A percentile compares a stretch with the other conserved stretches of the same genome.
phyloP scores from a whole-genome alignment of 768 basidiomycete species.

The Serendipita vermifera region DNA sequence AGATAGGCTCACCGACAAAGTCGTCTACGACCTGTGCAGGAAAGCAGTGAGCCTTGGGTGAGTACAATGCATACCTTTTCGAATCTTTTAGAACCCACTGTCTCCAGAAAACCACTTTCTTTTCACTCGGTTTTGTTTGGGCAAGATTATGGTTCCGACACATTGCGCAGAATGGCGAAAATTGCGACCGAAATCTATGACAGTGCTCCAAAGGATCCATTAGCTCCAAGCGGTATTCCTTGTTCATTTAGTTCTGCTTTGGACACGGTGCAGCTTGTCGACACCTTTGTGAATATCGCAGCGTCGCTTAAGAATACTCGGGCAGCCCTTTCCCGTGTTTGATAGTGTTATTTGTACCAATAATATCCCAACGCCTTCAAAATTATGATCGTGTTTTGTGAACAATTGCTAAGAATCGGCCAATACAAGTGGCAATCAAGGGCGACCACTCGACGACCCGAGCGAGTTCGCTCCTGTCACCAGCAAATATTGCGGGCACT shows the following conservation, averaged over 20 bases:
- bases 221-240: conserved; percentile 22
- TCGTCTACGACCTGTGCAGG: conserved; percentile 31
- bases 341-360: not conserved
- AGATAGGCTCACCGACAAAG: not conserved
- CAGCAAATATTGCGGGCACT: not conserved
- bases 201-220: conserved; percentile 30
- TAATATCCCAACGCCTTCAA: not conserved
- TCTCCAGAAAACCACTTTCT: conserved; percentile 38
- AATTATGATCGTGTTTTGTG: not conserved
- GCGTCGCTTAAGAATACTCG: conserved; percentile 45
- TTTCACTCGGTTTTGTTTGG: conserved; percentile 50
- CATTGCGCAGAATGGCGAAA: conserved; percentile 38
- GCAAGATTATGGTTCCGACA: conserved; percentile 16
- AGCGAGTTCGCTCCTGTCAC: not conserved
- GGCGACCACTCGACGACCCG: not conserved
- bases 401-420: not conserved
- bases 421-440: not conserved
- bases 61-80: too few relatives aligned
- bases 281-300: conserved; percentile 46
- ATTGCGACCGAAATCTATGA: conserved; percentile 38
- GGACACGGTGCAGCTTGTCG: conserved; percentile 41
- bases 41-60: conserved; percentile 36
- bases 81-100: too few relatives aligned
- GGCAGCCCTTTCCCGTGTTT: conserved; percentile 21
- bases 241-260: conserved; percentile 41